Evolutionary conservation across 2,329 filamentous ascomycete species (phyloP).

Genomic region (Sporothrix mexicana): DNA sequence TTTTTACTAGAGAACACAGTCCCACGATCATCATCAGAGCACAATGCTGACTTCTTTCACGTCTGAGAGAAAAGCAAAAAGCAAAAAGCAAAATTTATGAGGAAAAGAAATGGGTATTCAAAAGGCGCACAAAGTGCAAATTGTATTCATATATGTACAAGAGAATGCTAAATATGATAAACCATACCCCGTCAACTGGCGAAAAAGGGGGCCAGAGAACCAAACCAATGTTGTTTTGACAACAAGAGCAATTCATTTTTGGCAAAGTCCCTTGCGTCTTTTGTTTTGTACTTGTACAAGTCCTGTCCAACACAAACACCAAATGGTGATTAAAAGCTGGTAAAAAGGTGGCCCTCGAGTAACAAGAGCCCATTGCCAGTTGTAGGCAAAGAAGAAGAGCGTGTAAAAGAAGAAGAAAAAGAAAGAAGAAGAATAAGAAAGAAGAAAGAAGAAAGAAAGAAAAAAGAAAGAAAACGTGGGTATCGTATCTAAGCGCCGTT

Average conservation of each 20-base stretch:
- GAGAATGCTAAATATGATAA: neutral
- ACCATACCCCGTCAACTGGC: neutral
- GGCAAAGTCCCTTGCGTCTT: neutral
- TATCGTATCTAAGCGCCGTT: constrained; percentile 34
- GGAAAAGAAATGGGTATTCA: too few species aligned
- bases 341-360: neutral
- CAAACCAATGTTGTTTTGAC: neutral
- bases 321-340: constrained; percentile 1
- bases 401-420: neutral
- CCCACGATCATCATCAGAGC: too few species aligned
- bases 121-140: neutral
- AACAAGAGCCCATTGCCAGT: neutral
- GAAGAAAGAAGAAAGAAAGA: neutral
- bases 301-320: constrained; percentile 4
- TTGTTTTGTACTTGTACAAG: neutral
- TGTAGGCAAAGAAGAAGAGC: neutral
- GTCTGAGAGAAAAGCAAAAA: too few species aligned
- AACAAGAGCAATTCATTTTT: neutral
- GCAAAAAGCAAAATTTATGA: too few species aligned
- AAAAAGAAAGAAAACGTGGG: constrained; percentile 26
- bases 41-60: too few species aligned
- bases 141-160: constrained; percentile 4
- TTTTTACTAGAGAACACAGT: neutral
- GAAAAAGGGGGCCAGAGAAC: neutral
- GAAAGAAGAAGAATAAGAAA: neutral